A percentile compares a stretch with the other conserved stretches of the same genome.
phyloP scores from a whole-genome alignment of 2,329 filamentous ascomycete species.

The Calonectria naviculata region DNA sequence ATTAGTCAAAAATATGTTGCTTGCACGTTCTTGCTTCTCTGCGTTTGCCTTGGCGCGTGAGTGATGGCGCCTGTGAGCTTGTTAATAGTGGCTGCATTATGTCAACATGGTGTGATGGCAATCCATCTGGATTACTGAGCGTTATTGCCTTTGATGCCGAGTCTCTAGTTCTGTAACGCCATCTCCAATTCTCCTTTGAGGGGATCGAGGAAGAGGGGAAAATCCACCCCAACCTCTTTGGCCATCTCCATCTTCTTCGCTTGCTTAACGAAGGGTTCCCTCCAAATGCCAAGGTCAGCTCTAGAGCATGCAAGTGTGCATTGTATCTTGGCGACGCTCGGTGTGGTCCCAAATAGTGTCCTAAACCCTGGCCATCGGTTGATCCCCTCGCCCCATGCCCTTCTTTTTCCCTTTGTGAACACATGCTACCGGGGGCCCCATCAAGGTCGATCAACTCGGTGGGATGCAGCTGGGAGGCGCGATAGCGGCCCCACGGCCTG shows the following conservation, averaged over 20 bases:
- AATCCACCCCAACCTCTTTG: not conserved
- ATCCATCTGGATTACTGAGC: not conserved
- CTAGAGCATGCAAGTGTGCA: not conserved
- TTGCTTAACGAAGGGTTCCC: not conserved
- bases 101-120: slow-evolving; percentile 21
- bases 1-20: not conserved
- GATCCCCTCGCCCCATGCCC: not conserved
- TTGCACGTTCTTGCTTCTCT: not conserved
- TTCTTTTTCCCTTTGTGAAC: not conserved
- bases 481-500: not conserved
- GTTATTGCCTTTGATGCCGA: not conserved
- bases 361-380: not conserved
- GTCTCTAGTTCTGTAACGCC: not conserved
- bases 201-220: not conserved
- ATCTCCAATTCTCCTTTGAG: not conserved
- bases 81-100: slow-evolving; percentile 26
- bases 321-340: not conserved
- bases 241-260: not conserved
- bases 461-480: not conserved
- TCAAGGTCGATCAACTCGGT: not conserved
- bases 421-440: not conserved
- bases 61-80: slow-evolving; percentile 12
- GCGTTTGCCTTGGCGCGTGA: slow-evolving; percentile 16
- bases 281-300: not conserved
- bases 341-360: slow-evolving; percentile 4